Conservation (phyloP, 148 eudicot species). For the Mesembryanthemum crystallinum region DNA sequence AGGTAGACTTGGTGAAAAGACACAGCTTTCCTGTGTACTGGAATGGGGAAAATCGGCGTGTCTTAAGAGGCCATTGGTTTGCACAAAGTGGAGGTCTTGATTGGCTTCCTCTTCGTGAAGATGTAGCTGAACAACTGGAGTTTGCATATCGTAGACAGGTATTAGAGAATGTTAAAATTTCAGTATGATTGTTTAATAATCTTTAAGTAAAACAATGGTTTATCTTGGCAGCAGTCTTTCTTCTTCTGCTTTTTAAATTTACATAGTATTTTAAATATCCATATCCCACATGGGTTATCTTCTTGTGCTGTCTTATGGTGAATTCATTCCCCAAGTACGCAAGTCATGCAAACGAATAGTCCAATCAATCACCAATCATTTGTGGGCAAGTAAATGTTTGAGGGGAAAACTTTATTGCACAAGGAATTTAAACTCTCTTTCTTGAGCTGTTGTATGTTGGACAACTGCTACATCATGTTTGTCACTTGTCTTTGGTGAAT, state of each 20-base stretch:
- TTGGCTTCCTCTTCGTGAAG: slow-evolving; percentile 99
- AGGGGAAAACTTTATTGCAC: not conserved
- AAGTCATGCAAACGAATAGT: too few species aligned
- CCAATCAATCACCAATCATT: not conserved
- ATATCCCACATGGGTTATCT: too few species aligned
- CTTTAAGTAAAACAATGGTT: not conserved
- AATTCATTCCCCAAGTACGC: too few species aligned
- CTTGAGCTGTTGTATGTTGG: not conserved
- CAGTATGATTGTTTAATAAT: not conserved
- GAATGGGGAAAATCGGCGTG: slow-evolving; percentile 92
- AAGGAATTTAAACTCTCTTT: not conserved
- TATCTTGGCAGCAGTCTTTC: not conserved
- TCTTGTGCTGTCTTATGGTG: too few species aligned
- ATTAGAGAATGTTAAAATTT: slow-evolving; percentile 4
- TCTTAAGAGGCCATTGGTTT: slow-evolving; percentile 97
- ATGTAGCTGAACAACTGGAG: slow-evolving; percentile 93
- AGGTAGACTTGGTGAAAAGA: slow-evolving; percentile 90
- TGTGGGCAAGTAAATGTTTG: not conserved
- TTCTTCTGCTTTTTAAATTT: not conserved
- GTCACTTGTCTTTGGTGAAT: too few species aligned
- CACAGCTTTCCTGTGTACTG: slow-evolving; percentile 96
- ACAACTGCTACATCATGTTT: not conserved
- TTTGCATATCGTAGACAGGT: slow-evolving; percentile 84
- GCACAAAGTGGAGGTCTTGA: slow-evolving; percentile 87
- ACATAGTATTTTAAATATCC: too few species aligned